These are phyloP conservation scores for Oenanthe sinensis DNA, from an alignment of 129 eudicot species.

Conservation along the genomic window DNA sequence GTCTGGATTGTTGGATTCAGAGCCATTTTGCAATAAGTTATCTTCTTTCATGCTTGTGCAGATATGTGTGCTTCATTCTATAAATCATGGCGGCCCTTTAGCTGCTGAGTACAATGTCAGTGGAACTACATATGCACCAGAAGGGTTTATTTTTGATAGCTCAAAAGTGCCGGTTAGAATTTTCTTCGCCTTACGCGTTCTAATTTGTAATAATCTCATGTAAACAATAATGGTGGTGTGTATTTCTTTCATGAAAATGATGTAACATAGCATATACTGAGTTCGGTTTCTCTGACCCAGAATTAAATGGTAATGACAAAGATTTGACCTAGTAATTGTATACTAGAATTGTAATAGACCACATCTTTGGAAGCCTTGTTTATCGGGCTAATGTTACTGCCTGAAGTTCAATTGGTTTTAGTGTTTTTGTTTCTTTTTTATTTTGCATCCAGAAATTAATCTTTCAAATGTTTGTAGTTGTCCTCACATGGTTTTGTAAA, in stretches of 20 bases:
- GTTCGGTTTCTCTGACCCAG: neutral
- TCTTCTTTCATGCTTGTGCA: conserved; percentile 19
- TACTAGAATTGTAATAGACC: neutral
- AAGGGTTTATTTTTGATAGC: conserved; percentile 68
- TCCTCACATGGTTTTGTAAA: neutral
- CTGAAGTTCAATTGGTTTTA: neutral
- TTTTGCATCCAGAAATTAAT: neutral
- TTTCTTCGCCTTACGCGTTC: neutral
- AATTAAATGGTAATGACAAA: neutral
- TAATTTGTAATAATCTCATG: neutral
- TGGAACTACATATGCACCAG: conserved; percentile 98
- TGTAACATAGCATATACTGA: neutral
- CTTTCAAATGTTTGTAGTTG: neutral
- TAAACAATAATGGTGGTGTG: neutral
- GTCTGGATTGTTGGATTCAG: no score
- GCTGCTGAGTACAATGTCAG: conserved; percentile 61
- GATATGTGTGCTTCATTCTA: conserved; percentile 88
- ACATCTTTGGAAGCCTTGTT: neutral
- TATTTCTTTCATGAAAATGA: no score
- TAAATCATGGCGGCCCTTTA: conserved; percentile 42
- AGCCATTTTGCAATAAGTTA: no score
- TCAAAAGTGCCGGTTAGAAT: conserved; percentile 51
- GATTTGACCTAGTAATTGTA: neutral
- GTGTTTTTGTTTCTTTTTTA: neutral
- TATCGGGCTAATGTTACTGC: neutral